These are phyloP conservation scores for Prototheca stagnorum DNA, from an alignment of 163 green algal species.

Conservation along the genomic window DNA sequence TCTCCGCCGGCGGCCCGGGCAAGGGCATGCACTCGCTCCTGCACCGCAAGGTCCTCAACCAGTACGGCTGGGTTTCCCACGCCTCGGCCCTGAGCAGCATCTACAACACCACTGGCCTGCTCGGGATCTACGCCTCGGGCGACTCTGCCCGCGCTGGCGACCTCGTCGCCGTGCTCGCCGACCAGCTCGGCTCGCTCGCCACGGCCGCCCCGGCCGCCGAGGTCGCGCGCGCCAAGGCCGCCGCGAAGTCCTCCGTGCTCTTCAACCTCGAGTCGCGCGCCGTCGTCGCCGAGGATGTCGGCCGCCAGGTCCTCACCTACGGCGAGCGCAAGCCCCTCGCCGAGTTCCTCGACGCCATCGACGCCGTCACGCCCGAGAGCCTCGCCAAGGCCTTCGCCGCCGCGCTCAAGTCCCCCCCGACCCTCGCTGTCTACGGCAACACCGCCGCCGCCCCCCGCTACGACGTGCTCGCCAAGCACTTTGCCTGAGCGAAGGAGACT, in stretches of 20 bases:
- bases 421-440: constrained; percentile 33
- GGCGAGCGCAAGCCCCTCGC: constrained; percentile 44
- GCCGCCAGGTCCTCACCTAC: constrained; percentile 97
- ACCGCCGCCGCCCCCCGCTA: constrained; percentile 36
- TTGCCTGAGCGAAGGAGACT: constrained; percentile 14
- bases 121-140: constrained; percentile 50
- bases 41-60: constrained; percentile 90
- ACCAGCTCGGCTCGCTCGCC: constrained; percentile 36
- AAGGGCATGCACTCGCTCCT: constrained; percentile 98
- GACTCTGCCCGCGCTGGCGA: constrained; percentile 37
- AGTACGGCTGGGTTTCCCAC: constrained; percentile 75
- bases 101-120: constrained; percentile 83
- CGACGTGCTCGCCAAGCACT: constrained; percentile 27
- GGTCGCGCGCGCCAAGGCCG: constrained; percentile 79
- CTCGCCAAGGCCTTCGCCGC: constrained; percentile 29
- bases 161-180: constrained; percentile 48
- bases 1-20: constrained; percentile 70
- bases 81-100: constrained; percentile 54
- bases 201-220: constrained; percentile 46
- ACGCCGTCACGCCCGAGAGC: constrained; percentile 29
- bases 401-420: constrained; percentile 32
- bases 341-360: constrained; percentile 53
- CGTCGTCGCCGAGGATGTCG: constrained; percentile 87
- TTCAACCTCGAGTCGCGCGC: constrained; percentile 88
- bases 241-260: constrained; percentile 67